Conservation (phyloP, 768 basidiomycete genomes). For the Pleurotus ostreatus region DNA sequence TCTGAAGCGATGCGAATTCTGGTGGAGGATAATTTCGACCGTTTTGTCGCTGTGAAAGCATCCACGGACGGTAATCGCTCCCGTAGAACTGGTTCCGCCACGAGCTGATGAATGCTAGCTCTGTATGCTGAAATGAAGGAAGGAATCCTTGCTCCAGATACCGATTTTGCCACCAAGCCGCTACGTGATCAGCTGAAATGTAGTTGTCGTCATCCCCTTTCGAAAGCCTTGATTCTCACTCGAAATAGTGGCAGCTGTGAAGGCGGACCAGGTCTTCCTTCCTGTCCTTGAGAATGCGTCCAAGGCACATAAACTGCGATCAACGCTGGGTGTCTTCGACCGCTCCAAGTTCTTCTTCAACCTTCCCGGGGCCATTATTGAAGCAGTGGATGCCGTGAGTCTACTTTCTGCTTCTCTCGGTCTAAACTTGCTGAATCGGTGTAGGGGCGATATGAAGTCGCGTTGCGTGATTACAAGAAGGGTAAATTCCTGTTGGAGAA, state of each 20-base stretch:
- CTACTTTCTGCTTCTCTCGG: not conserved
- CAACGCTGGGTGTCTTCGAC: constrained; percentile 93
- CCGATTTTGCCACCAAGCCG: constrained; percentile 80
- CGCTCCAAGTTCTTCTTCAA: constrained; percentile 98
- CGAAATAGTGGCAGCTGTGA: constrained; percentile 74
- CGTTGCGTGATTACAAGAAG: constrained; percentile 95
- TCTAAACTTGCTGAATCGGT: constrained; percentile 1
- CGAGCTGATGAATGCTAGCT: constrained; percentile 39
- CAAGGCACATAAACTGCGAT: constrained; percentile 89
- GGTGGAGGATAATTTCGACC: constrained; percentile 97
- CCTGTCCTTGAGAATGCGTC: constrained; percentile 94
- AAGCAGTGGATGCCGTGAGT: constrained; percentile 83
- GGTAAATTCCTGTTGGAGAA: constrained; percentile 88
- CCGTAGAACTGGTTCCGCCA: constrained; percentile 6
- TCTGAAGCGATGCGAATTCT: constrained; percentile 93
- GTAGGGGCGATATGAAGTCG: constrained; percentile 91
- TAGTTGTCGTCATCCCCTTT: constrained; percentile 26
- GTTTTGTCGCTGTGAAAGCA: constrained; percentile 96
- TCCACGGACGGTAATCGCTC: constrained; percentile 80
- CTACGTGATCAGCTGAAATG: constrained; percentile 84
- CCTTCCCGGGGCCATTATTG: constrained; percentile 86
- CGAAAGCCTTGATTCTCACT: not conserved
- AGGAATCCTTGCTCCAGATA: constrained; percentile 68
- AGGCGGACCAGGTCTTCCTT: constrained; percentile 93
- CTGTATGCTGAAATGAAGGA: constrained; percentile 92